phyloP scores from a whole-genome alignment of 441 rosid species.

The Sinapis alba region DNA sequence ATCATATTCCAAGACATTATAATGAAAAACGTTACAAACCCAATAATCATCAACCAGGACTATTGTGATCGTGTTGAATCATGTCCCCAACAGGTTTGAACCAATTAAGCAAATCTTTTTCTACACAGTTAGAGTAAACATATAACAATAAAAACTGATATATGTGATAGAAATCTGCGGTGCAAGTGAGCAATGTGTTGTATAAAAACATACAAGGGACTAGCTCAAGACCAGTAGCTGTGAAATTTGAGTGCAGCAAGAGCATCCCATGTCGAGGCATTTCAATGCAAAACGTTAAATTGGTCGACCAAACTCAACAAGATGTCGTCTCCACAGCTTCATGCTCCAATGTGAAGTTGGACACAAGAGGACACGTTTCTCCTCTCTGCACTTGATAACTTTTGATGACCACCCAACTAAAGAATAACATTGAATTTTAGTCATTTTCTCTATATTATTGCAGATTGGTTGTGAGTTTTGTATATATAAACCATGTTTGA shows the following conservation, averaged over 20 bases:
- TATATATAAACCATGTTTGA: constrained; percentile 1
- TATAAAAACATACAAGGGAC: constrained; percentile 75
- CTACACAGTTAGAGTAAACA: background rate
- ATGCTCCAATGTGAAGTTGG: background rate
- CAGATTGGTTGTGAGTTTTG: background rate
- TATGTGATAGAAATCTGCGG: constrained; percentile 61
- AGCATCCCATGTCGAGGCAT: constrained; percentile 60
- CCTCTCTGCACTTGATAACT: background rate
- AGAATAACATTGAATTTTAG: background rate
- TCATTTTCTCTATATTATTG: background rate
- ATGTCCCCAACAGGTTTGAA: constrained; percentile 61
- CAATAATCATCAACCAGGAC: constrained; percentile 80
- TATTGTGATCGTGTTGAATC: constrained; percentile 64
- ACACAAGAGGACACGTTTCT: background rate
- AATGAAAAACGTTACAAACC: constrained; percentile 73
- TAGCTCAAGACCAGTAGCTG: constrained; percentile 63
- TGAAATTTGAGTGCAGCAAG: constrained; percentile 64
- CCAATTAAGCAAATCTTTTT: background rate
- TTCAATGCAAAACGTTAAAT: constrained; percentile 39
- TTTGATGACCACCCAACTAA: background rate
- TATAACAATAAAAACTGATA: background rate
- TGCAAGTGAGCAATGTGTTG: constrained; percentile 65
- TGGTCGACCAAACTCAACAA: background rate
- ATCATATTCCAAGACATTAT: constrained; percentile 58
- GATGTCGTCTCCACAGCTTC: constrained; percentile 1